Evolutionary conservation across 2,329 filamentous ascomycete species (phyloP).

Genomic region (Alternaria tenuissima): DNA sequence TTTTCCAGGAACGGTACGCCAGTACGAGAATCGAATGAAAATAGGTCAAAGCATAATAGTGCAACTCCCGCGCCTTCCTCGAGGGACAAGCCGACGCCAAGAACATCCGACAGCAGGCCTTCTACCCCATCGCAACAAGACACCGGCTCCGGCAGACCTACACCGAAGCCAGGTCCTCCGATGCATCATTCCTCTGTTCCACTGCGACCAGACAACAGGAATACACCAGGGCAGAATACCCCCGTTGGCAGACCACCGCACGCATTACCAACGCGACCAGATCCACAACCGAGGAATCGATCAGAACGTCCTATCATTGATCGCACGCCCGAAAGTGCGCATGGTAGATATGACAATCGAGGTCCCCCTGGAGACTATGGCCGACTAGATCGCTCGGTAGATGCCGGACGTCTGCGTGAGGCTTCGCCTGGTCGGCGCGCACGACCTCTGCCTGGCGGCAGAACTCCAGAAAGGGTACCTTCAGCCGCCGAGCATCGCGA

Average conservation of each 20-base stretch:
- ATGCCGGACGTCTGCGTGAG: slow-evolving; percentile 50
- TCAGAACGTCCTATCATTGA: slow-evolving; percentile 43
- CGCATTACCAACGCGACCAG: slow-evolving; percentile 65
- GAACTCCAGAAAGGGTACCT: slow-evolving; percentile 49
- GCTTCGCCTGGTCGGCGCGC: slow-evolving; percentile 51
- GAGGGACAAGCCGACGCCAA: slow-evolving; percentile 31
- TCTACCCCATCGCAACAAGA: slow-evolving; percentile 29
- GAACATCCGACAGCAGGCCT: slow-evolving; percentile 17
- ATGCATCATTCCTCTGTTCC: slow-evolving; percentile 33
- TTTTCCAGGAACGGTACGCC: slow-evolving; percentile 37
- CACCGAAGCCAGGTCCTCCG: slow-evolving; percentile 23
- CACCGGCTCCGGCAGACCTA: slow-evolving; percentile 9
- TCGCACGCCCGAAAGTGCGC: slow-evolving; percentile 34
- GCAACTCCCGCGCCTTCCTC: slow-evolving; percentile 21
- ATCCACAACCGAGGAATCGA: slow-evolving; percentile 60
- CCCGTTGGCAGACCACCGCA: slow-evolving; percentile 45
- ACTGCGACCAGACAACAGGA: slow-evolving; percentile 44
- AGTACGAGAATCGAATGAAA: slow-evolving; percentile 26
- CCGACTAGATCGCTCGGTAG: slow-evolving; percentile 54
- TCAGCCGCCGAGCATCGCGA: slow-evolving; percentile 42
- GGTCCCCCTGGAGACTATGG: slow-evolving; percentile 53
- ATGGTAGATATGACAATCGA: slow-evolving; percentile 46
- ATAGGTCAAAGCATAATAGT: slow-evolving; percentile 18
- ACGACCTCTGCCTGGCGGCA: slow-evolving; percentile 36
- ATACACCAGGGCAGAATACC: slow-evolving; percentile 36